Percentiles rank a stretch among this genome's conserved stretches.
These are phyloP conservation scores for Fusarium sp. DNA, from an alignment of 2,329 filamentous ascomycete species.

Conservation along the genomic window DNA sequence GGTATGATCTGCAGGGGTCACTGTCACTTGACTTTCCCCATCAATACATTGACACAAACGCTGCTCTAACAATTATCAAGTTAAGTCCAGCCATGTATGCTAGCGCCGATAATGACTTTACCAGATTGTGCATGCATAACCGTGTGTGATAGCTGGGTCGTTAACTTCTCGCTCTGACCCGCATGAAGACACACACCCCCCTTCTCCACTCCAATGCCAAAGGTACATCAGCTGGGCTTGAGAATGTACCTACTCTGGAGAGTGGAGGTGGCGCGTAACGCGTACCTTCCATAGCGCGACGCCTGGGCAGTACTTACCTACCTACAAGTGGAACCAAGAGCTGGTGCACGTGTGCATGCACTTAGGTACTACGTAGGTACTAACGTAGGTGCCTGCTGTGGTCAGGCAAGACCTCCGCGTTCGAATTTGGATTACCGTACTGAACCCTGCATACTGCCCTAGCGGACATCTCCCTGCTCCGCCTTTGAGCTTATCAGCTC, in stretches of 20 bases:
- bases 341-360: slow-evolving; percentile 4
- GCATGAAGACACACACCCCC: not conserved
- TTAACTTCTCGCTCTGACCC: not conserved
- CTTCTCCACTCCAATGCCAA: slow-evolving; percentile 5
- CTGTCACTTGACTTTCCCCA: slow-evolving; percentile 25
- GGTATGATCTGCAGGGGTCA: not conserved
- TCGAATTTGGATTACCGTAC: slow-evolving; percentile 1
- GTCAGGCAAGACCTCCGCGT: slow-evolving; percentile 18
- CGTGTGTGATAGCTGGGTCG: slow-evolving; percentile 16
- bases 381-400: slow-evolving; percentile 10
- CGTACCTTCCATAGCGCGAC: not conserved
- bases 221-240: slow-evolving; percentile 9
- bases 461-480: slow-evolving; percentile 22
- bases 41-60: slow-evolving; percentile 2
- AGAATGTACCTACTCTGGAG: slow-evolving; percentile 2
- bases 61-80: not conserved
- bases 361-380: not conserved
- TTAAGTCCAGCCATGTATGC: not conserved
- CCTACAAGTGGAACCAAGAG: not conserved
- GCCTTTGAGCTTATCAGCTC: slow-evolving; percentile 36
- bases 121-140: not conserved
- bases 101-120: not conserved
- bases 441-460: slow-evolving; percentile 19
- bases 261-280: slow-evolving; percentile 18
- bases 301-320: not conserved